phyloP scores from a whole-genome alignment of 768 basidiomycete genomes.

The Lepiota subincarnata region DNA sequence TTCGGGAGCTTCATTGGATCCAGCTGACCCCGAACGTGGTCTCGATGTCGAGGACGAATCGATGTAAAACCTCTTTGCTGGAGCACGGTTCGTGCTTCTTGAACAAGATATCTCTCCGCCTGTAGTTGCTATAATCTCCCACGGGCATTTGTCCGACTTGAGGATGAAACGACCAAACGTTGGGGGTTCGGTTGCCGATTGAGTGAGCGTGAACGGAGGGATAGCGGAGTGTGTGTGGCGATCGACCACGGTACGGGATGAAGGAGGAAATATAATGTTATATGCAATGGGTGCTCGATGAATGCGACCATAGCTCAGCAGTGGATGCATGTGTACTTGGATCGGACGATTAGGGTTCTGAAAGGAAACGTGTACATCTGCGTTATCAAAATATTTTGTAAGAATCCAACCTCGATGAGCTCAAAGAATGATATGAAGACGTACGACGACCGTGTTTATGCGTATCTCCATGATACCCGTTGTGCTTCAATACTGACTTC shows the following conservation, averaged over 20 bases:
- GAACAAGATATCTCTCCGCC: conserved; percentile 1
- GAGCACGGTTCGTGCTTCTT: conserved; percentile 11
- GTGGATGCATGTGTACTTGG: conserved; percentile 57
- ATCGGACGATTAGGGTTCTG: conserved; percentile 28
- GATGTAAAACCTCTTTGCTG: conserved; percentile 14
- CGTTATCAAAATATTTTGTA: background rate
- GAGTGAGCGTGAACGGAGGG: conserved; percentile 49
- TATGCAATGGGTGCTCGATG: conserved; percentile 61
- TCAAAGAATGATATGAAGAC: conserved; percentile 10
- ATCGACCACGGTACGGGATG: conserved; percentile 54
- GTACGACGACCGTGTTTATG: conserved; percentile 35
- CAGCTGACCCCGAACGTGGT: conserved; percentile 1
- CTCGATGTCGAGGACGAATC: conserved; percentile 7
- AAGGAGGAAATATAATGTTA: conserved; percentile 54
- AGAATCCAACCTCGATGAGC: background rate
- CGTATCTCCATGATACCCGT: conserved; percentile 35
- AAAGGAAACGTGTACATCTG: conserved; percentile 32
- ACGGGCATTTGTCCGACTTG: conserved; percentile 54
- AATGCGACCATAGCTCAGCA: conserved; percentile 52
- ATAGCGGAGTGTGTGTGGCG: conserved; percentile 50
- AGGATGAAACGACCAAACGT: conserved; percentile 43
- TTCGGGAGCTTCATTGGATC: background rate
- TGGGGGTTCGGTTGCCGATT: conserved; percentile 64
- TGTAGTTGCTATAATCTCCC: conserved; percentile 48
- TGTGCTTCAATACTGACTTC: conserved; percentile 45